Evolutionary conservation across 164 flowering plant species (phyloP), one percentile per base, ranked within the genome.

Genomic region (Aristolochia fimbriata): DNA sequence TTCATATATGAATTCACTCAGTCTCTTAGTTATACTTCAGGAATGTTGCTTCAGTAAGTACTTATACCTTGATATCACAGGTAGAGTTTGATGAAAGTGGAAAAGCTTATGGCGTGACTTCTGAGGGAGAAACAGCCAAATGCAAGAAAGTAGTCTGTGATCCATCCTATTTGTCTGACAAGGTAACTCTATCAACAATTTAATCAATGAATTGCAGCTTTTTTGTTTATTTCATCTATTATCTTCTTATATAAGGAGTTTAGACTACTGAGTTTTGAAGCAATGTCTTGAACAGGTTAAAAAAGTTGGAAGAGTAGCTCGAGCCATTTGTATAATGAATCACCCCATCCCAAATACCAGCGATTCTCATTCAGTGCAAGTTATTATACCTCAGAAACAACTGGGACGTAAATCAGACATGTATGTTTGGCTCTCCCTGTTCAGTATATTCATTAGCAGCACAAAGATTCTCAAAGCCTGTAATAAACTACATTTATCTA

Each of bases 111-210:
- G 98, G 97, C 24, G 98, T 93, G 65, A 85, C 97, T 2, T 93
- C 94, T 60, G 96, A 87, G 74, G 97, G 98, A 61, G 97, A 93
- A 82, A 93, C 97, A 63, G 96, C 98, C 5, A 89, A 86, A 68
- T 87, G 98, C 86, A 93, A 89, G 73, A 93, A 93, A 78, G 88
- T 93, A 66, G 98, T 90, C 14, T 93, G 98, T 48, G 97, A 87
- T 74, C 96, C 98, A 51, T 86, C 96, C 58, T 93, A 93, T 73
- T 71, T 89, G 69, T 79, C 94, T 55, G 82, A 86, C 65, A 90
- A 85, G 91, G 96, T 86, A 73, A 66, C 16, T 17, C 31, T 8
- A 25, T 3, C 15, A 15, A 1, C 24, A 54, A 24, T 27, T 56
- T 11, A 3, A 56, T 31, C 31, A 3, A 19, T n/a, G n/a, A 23